Evolutionary conservation across 1,284 basidiomycete genomes (phyloP).

Genomic region (Malassezia obtusa): DNA sequence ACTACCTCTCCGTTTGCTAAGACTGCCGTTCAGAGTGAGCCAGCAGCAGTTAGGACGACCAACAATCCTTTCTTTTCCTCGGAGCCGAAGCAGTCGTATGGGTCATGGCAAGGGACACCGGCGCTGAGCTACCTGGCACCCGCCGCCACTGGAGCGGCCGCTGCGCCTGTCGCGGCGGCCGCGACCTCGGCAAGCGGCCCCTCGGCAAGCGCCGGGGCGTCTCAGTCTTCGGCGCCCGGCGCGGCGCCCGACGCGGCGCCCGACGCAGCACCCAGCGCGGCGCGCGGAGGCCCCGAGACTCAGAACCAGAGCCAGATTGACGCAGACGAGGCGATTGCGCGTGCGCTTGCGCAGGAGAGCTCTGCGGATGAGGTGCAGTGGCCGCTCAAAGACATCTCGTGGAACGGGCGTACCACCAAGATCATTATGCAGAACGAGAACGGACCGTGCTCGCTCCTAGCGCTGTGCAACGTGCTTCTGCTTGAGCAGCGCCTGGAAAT

Average conservation of each 20-base stretch:
- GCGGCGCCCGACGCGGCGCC: neutral
- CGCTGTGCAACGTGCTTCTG: slow-evolving; percentile 53
- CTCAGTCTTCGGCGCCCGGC: neutral
- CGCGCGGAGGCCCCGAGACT: neutral
- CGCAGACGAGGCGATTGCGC: slow-evolving; percentile 7
- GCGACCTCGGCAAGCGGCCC: no score
- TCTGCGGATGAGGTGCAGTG: slow-evolving; percentile 32
- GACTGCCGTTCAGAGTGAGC: no score
- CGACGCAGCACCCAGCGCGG: neutral
- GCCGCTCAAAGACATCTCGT: slow-evolving; percentile 33
- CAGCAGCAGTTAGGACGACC: no score
- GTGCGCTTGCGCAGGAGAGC: neutral
- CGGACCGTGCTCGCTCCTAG: slow-evolving; percentile 75
- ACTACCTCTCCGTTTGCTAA: no score
- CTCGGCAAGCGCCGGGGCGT: no score
- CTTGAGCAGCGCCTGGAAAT: slow-evolving; percentile 25
- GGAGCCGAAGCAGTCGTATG: neutral
- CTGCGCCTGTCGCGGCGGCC: neutral
- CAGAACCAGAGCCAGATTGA: slow-evolving; percentile 4
- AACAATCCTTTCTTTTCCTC: neutral
- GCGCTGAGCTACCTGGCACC: neutral
- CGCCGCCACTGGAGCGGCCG: neutral
- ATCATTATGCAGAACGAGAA: slow-evolving; percentile 52
- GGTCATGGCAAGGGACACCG: neutral
- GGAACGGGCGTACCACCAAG: slow-evolving; percentile 26